phyloP scores from a whole-genome alignment of 176 grass and related monocot species.

The Rhipidocladum racemiflorum region DNA sequence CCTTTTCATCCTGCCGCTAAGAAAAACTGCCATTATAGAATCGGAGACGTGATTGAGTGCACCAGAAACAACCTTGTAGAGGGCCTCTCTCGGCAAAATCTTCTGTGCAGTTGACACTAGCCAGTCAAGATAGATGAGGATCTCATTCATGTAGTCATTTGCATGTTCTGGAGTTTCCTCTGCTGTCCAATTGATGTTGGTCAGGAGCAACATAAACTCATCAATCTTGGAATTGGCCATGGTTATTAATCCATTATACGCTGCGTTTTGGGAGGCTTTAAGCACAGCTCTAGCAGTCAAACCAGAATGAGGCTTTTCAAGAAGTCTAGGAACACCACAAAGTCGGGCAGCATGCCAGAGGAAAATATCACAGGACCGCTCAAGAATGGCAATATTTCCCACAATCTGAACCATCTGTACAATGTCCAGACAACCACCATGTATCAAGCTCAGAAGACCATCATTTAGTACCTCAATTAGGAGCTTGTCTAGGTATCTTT shows the following conservation, averaged over 20 bases:
- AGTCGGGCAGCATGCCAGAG: slow-evolving; percentile 60
- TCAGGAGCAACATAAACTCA: slow-evolving; percentile 57
- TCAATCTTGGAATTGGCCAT: slow-evolving; percentile 72
- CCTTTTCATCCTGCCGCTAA: slow-evolving; percentile 72
- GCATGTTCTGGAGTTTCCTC: slow-evolving; percentile 72
- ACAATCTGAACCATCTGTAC: slow-evolving; percentile 66
- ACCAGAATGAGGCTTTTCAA: slow-evolving; percentile 71
- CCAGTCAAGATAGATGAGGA: slow-evolving; percentile 59
- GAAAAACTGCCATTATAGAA: slow-evolving; percentile 59
- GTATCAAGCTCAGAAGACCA: slow-evolving; percentile 60
- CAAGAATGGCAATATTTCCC: slow-evolving; percentile 65
- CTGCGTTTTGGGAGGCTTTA: slow-evolving; percentile 67
- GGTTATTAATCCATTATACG: slow-evolving; percentile 56
- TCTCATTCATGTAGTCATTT: slow-evolving; percentile 89
- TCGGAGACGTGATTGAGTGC: slow-evolving; percentile 66
- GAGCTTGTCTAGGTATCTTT: slow-evolving; percentile 73
- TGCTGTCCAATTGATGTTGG: slow-evolving; percentile 65
- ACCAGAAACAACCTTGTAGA: slow-evolving; percentile 59
- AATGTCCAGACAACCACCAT: slow-evolving; percentile 47
- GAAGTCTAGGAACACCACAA: slow-evolving; percentile 57
- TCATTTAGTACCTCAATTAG: slow-evolving; percentile 77
- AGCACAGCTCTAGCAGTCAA: slow-evolving; percentile 72
- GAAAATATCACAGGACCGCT: slow-evolving; percentile 75
- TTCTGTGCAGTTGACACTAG: slow-evolving; percentile 56
- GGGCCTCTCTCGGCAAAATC: slow-evolving; percentile 58